Base-by-base conservation (phyloP, 2,329 filamentous ascomycete species). In the Xylariaceae sp. region DNA sequence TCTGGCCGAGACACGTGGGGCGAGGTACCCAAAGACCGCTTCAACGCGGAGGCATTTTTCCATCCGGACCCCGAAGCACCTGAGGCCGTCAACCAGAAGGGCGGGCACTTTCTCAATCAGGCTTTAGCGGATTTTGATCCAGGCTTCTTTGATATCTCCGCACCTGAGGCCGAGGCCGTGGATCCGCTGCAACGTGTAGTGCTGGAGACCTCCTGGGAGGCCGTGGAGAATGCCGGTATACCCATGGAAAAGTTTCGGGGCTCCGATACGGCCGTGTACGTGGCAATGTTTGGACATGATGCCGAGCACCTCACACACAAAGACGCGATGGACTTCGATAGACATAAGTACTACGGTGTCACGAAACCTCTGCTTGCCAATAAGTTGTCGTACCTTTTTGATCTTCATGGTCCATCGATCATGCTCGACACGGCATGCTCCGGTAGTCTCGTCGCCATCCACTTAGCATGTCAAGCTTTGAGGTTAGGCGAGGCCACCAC, bases 371-470 rank as follows among this genome's bases (percentile, higher is more conserved):
- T 59, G 16, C 40, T 57, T 6, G 54, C 61, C 3, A 59, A 61
- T 33, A 53, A 58, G 6, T 41, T 62, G 3, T 60, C 56, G 5
- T 59, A 64, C 39, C 45, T 52, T 14, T 60, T 61, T 16, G 56
- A 65, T 39, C 44, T 66, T n/a, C 51, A 44, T 20, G 63, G 63
- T 2, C 57, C 60, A 2, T 58, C 54, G 22, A 29, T 65, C 22
- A 59, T 56, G 2, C 45, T 67, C 7, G 60, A 66, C 37, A 66
- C 65, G 2, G 66, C 58, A 6, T 67, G 65, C 40, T 67, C 64
- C 0, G 62, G 57, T 6, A 57, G 58, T 16, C 42, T 67, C 5
- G 49, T 60, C 1, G 60, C 62, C 3, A 47, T 67, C n/a, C 60
- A 66, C 37, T 47, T 57, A 32, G 64, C 63, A 2, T 60, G 58